Conservation (phyloP, 2,329 filamentous ascomycete genomes). For the Macroventuria anomochaeta region DNA sequence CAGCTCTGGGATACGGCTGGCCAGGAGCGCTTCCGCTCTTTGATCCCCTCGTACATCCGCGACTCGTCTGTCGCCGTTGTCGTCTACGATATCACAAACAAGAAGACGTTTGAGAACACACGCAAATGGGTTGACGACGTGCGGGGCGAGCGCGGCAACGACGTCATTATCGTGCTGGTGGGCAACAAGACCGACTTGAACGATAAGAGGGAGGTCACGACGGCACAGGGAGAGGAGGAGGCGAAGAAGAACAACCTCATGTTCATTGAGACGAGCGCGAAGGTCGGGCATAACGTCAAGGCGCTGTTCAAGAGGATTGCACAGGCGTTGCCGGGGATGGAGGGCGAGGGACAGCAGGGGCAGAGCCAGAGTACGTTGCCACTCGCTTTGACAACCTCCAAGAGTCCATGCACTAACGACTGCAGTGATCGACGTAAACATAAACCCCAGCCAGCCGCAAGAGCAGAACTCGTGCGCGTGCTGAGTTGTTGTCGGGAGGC, state of each 20-base stretch:
- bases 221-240: constrained; percentile 94
- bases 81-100: constrained; percentile 97
- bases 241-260: constrained; percentile 97
- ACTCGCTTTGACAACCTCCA: too few relatives aligned
- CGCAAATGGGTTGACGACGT: constrained; percentile 99
- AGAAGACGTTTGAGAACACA: constrained; percentile 97
- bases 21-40: constrained; percentile 93
- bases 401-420: constrained; percentile 27
- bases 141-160: constrained; percentile 92
- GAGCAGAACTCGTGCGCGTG: constrained; percentile 60
- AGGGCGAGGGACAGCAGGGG: constrained; percentile 80
- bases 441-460: constrained; percentile 70
- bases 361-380: constrained; percentile 76
- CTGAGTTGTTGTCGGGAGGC: constrained; percentile 22
- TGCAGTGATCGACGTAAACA: constrained; percentile 91
- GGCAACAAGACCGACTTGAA: constrained; percentile 99
- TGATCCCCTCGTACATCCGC: constrained; percentile 98
- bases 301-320: constrained; percentile 97
- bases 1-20: constrained; percentile 99
- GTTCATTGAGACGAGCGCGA: constrained; percentile 99
- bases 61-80: constrained; percentile 98
- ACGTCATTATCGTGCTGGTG: constrained; percentile 97
- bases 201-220: constrained; percentile 97
- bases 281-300: constrained; percentile 98
- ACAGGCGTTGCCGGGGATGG: constrained; percentile 96